Base-by-base conservation (phyloP, 306 rosid species). In the Trifolium pratense region DNA sequence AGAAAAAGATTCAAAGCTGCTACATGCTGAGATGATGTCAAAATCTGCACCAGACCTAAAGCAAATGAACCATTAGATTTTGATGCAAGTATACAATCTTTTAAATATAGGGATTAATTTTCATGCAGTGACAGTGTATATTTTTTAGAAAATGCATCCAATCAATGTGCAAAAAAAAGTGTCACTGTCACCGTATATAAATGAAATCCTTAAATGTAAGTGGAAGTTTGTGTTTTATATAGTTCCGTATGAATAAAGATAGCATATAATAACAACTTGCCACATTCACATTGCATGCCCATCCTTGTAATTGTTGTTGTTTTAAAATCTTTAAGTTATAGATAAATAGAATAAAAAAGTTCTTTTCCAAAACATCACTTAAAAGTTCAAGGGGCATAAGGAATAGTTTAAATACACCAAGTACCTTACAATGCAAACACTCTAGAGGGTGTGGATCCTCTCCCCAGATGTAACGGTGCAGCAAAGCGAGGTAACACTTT, bases 1-100 rank as follows among this genome's bases (percentile, higher is more conserved):
- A 89, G 67, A 66, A 70, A 84, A 78, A 87, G 86, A 73, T 87
- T 93, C 45, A 96, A 90, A 76, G 98, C 96, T 25, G 97, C 93
- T 9, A 89, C 91, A 75, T 89, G 77, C 75, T 81, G 20, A 48
- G 53, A 48, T 48, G 20, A 48, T 48, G 9, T 15, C 18, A 48
- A 48, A 5, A n/a, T 5, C 10, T 48, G 9, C 20, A 48, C 9
- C 53, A 48, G 93, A 87, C 81, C 98, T 89, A 89, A 79, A 52
- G 45, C 65, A 70, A 67, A 71, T 7, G 55, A 56, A 71, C 68
- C 78, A 80, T 71, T 79, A 74, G 53, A 65, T 68, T 49, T 66
- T 34, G 39, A 55, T 25, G 8, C 5, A 29, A 61, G 58, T 61
- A 34, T 61, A 51, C 18, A 23, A 5, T 52, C 51, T 36, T 56